phyloP scores from a whole-genome alignment of 2,329 filamentous ascomycete species.

The Aspergillus transmontanensis region DNA sequence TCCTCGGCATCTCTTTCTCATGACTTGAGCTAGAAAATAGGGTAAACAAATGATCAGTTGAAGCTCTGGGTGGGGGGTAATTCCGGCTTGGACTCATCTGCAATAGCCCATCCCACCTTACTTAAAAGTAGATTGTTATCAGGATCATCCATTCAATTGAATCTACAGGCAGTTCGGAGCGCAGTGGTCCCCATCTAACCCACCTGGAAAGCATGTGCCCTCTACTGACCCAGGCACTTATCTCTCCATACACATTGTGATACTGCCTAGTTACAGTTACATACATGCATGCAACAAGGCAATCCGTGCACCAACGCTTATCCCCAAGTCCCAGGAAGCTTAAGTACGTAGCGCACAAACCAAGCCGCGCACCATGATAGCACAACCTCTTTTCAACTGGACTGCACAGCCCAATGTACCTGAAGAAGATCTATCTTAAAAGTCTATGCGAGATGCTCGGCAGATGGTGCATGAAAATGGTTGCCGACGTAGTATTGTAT shows the following conservation, averaged over 20 bases:
- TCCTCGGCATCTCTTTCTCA: neutral
- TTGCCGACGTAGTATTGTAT: neutral
- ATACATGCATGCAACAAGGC: neutral
- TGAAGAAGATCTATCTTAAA: too few relatives aligned
- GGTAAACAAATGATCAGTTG: neutral
- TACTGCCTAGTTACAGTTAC: neutral
- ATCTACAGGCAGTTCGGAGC: neutral
- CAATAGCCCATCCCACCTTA: neutral
- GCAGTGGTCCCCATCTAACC: neutral
- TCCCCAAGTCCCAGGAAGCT: neutral
- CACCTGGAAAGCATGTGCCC: neutral
- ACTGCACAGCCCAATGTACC: neutral
- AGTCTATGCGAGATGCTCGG: neutral
- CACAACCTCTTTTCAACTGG: neutral
- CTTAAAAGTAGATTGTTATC: neutral
- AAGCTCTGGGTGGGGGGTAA: neutral
- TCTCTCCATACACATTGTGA: neutral
- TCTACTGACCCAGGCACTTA: neutral
- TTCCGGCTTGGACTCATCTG: neutral
- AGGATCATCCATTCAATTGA: neutral
- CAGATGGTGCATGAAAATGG: neutral
- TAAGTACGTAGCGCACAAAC: neutral
- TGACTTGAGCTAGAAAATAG: too few relatives aligned
- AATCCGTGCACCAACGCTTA: neutral
- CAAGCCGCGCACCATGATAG: neutral